Percentiles rank a stretch among this genome's conserved stretches.
phyloP scores from a whole-genome alignment of 345 rosid species.

The Raphanus raphanistrum region DNA sequence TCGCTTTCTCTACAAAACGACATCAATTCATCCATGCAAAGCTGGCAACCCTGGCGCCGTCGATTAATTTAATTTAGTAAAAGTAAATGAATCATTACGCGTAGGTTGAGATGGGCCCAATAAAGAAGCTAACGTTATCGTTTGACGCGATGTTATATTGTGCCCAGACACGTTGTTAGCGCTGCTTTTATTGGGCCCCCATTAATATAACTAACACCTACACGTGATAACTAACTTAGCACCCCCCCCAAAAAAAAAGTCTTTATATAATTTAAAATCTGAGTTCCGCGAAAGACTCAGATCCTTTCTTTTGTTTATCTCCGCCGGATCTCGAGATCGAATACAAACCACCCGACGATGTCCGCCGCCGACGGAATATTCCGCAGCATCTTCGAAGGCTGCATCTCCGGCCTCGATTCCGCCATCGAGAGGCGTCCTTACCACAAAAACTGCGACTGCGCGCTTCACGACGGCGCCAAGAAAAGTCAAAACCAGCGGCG shows the following conservation, averaged over 20 bases:
- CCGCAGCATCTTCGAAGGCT: slow-evolving; percentile 58
- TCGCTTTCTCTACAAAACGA: neutral
- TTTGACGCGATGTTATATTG: neutral
- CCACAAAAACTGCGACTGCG: slow-evolving; percentile 69
- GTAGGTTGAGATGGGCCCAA: neutral
- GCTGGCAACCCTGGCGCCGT: neutral
- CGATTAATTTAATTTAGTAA: neutral
- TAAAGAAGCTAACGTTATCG: neutral
- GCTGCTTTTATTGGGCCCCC: neutral
- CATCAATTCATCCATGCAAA: neutral
- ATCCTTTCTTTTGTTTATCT: neutral
- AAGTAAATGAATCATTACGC: neutral
- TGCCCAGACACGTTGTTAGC: neutral
- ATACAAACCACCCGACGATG: slow-evolving; percentile 41
- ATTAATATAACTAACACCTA: neutral
- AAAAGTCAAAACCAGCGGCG: slow-evolving; percentile 22
- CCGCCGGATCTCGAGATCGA: slow-evolving; percentile 26
- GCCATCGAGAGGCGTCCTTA: slow-evolving; percentile 67
- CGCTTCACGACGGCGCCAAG: slow-evolving; percentile 45
- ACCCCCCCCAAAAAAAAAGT: neutral
- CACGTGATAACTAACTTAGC: neutral
- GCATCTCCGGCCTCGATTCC: slow-evolving; percentile 52
- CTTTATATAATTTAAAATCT: neutral
- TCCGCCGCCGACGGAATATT: slow-evolving; percentile 66
- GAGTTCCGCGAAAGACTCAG: neutral